These are phyloP conservation scores for Fusarium palustre DNA, from an alignment of 2,329 filamentous ascomycete species.

Conservation along the genomic window DNA sequence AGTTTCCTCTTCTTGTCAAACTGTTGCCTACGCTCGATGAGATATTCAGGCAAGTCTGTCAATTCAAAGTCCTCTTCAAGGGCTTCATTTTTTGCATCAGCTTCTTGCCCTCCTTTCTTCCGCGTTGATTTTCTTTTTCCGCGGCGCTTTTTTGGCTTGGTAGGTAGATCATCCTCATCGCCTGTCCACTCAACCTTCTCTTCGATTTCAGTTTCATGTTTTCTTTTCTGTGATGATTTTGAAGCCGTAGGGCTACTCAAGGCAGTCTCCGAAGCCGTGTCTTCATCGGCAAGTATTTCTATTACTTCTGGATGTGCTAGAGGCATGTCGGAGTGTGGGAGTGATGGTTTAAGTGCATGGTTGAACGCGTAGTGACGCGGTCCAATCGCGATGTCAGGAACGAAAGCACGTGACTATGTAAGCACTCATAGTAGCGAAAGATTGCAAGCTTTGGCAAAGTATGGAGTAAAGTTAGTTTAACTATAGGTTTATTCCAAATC, in stretches of 20 bases:
- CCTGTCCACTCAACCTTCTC: constrained; percentile 67
- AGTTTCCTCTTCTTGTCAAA: constrained; percentile 73
- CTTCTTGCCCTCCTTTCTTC: constrained; percentile 45
- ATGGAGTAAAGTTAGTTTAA: background rate
- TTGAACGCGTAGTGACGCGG: constrained; percentile 36
- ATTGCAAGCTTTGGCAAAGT: background rate
- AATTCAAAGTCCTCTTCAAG: constrained; percentile 59
- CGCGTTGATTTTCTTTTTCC: constrained; percentile 48
- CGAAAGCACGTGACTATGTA: constrained; percentile 44
- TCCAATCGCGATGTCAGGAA: background rate
- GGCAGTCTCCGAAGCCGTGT: constrained; percentile 39
- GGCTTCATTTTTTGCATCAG: constrained; percentile 50
- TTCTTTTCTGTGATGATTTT: constrained; percentile 52
- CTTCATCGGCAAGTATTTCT: constrained; percentile 46
- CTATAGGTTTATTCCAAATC: background rate
- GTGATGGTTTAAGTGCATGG: constrained; percentile 4
- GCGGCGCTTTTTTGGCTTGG: constrained; percentile 59
- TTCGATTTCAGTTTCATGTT: constrained; percentile 51
- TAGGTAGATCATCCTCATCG: constrained; percentile 70
- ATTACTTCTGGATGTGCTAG: constrained; percentile 35
- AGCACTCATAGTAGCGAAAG: background rate
- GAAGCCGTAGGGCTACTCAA: constrained; percentile 10
- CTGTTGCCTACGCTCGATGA: constrained; percentile 73
- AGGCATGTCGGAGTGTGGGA: constrained; percentile 29
- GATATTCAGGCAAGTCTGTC: constrained; percentile 68